Conservation (phyloP, 805 yeast species). For the Saccharomycopsis amapae region DNA sequence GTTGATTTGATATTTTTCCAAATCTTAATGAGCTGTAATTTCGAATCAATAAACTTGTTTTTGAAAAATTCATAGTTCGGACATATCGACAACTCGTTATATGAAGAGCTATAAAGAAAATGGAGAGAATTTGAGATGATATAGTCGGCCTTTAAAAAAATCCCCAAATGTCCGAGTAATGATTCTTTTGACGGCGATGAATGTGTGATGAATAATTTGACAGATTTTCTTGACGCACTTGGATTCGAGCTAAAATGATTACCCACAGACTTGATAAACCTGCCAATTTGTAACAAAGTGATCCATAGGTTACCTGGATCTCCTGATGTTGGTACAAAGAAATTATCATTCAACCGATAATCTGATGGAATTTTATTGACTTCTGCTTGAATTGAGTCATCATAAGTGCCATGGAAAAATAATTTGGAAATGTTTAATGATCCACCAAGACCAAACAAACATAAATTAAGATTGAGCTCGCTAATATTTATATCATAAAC, state of each 20-base stretch:
- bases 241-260: conserved; percentile 35
- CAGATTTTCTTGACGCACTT: conserved; percentile 20
- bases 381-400: conserved; percentile 23
- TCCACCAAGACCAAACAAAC: conserved; percentile 69
- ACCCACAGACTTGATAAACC: conserved; percentile 44
- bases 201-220: conserved; percentile 58
- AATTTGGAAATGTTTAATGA: conserved; percentile 57
- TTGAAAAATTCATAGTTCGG: conserved; percentile 58
- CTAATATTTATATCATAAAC: conserved; percentile 36
- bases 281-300: conserved; percentile 64
- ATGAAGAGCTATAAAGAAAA: conserved; percentile 61
- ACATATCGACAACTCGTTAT: conserved; percentile 59
- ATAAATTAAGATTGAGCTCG: conserved; percentile 37
- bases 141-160: conserved; percentile 61
- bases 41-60: conserved; percentile 52
- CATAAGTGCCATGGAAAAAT: conserved; percentile 53
- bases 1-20: conserved; percentile 56
- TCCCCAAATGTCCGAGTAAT: conserved; percentile 58
- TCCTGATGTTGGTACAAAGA: conserved; percentile 46
- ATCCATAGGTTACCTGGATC: conserved; percentile 70
- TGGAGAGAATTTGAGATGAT: conserved; percentile 69
- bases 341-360: conserved; percentile 18
- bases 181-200: conserved; percentile 69
- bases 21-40: conserved; percentile 53
- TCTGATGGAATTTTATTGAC: not conserved